Evolutionary conservation across 2,329 filamentous ascomycete genomes (phyloP), one percentile per base, ranked within the genome.

Genomic region (Penicillium sp.): DNA sequence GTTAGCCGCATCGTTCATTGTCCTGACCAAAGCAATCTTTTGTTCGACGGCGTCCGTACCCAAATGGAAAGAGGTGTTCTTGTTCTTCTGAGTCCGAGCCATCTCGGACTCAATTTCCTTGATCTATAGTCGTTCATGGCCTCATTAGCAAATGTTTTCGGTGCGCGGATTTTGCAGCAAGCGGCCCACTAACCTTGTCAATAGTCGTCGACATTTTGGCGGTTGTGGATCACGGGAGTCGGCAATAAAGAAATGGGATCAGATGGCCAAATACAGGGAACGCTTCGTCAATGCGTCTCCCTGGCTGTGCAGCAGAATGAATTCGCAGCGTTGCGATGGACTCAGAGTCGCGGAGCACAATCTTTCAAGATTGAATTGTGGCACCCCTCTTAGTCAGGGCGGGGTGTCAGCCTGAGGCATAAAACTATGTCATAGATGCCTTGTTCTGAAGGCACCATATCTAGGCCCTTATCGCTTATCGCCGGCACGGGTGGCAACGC

Each of bases 61-160:
- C 69, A 96, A 75, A 78, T 96, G 90, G 69, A 83, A 95, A 33
- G 88, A 90, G 9, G 89, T 95, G 38, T 86, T 86, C 75, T 96
- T 96, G 72, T 96, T 96, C 75, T 96, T 96, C 70, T 97, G 90
- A 62, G 90, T 96, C 72, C 80, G 80, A 75, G 89, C 87, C 91
- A 96, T 96, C 84, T 96, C 91, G 75, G 84, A 73, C 86, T 96
- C 91, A 70, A 96, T 87, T 62, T 91, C 87, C 72, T 94, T 95
- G 78, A 97, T 96, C 87, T 93, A 62, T 65, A 57, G 29, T 49
- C 45, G 41, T 51, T 48, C 56, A 57, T 39, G 33, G 15, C 48
- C 34, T 43, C 37, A 73, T 70, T 62, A 52, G 34, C 19, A 32
- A 39, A 36, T 41, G 39, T 43, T 23, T 19, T 29, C 10, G n/a